Base-by-base conservation (phyloP, 805 yeast species). In the Pichia californica region DNA sequence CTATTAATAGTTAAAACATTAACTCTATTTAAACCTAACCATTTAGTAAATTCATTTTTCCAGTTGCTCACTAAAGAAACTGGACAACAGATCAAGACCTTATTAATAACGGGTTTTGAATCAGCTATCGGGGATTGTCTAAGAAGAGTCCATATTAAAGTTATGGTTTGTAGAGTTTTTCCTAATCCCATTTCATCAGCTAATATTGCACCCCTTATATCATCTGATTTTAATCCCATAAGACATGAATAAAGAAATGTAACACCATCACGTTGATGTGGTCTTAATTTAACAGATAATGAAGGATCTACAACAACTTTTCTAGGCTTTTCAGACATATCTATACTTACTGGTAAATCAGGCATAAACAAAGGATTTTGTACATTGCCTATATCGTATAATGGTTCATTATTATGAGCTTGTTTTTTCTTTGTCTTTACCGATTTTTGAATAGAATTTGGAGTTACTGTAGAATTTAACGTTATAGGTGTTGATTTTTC, bases 181-280 rank as follows among this genome's bases (percentile, higher is more conserved):
- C 96, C 96, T 15, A 93, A 67, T 0, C 99, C 99, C 99, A 93
- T 93, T 54, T 91, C 98, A 62, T 93, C 99, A 0, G 99, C 99
- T 34, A 93, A 62, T 5, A 93, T 64, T 2, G 91, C 89, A 0
- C 99, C 98, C 34, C 63, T 52, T 0, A 76, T 75, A 2, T 67
- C 66, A 18, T 63, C 63, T 4, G 70, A 72, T 21, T 74, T 65
- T 40, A 74, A 63, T 0, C 95, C 95, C 81, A 83, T 76, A 1
- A 89, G 74, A 52, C 96, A 86, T 44, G 84, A 83, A 57, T 87
- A 87, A 52, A 93, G 64, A 55, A 93, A 93, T 41, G 64, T 59
- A 0, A 91, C 85, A 2, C 96, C 99, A 50, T 83, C 89, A 13
- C 75, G 62, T 59, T 93, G 99, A 63, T 93, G 98, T 0, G 84